Percentiles rank a stretch among this genome's conserved stretches.
These are phyloP conservation scores for Volvox carteri DNA, from an alignment of 163 green algal species.

Conservation along the genomic window DNA sequence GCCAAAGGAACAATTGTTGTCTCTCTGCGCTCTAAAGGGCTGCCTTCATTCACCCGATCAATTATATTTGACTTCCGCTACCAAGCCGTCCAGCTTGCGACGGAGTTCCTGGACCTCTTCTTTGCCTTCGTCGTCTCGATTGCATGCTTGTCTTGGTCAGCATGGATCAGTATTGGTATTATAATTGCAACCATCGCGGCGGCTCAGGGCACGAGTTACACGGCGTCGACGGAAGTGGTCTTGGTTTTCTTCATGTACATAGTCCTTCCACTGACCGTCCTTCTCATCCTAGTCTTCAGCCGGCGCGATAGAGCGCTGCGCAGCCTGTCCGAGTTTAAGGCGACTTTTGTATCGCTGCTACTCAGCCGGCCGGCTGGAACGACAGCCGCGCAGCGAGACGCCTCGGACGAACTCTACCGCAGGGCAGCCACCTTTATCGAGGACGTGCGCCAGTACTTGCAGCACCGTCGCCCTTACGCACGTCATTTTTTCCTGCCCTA, in stretches of 20 bases:
- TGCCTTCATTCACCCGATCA: slow-evolving; percentile 35
- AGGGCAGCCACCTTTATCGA: slow-evolving; percentile 34
- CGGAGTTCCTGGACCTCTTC: slow-evolving; percentile 60
- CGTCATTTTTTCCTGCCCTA: slow-evolving; percentile 63
- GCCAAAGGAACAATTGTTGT: slow-evolving; percentile 54
- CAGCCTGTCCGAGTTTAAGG: slow-evolving; percentile 29
- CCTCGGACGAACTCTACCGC: slow-evolving; percentile 29
- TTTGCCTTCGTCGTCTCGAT: slow-evolving; percentile 18
- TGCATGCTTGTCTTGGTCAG: slow-evolving; percentile 48
- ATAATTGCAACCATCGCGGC: slow-evolving; percentile 35
- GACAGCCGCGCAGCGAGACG: slow-evolving; percentile 4
- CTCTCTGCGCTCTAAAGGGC: slow-evolving; percentile 47
- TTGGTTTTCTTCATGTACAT: slow-evolving; percentile 54
- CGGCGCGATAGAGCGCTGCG: background rate
- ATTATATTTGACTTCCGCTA: slow-evolving; percentile 39
- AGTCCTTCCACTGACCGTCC: slow-evolving; percentile 26
- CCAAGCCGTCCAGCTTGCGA: slow-evolving; percentile 52
- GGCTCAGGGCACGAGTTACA: background rate
- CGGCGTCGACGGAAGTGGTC: background rate
- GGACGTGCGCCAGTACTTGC: slow-evolving; percentile 55
- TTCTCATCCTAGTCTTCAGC: background rate
- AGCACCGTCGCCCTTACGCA: slow-evolving; percentile 60
- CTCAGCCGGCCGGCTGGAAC: slow-evolving; percentile 12
- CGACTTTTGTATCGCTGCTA: slow-evolving; percentile 29
- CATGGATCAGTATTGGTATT: slow-evolving; percentile 56